A percentile compares a stretch with the other conserved stretches of the same genome.
Conservation (phyloP, 768 basidiomycete species). For the Imleria badia region DNA sequence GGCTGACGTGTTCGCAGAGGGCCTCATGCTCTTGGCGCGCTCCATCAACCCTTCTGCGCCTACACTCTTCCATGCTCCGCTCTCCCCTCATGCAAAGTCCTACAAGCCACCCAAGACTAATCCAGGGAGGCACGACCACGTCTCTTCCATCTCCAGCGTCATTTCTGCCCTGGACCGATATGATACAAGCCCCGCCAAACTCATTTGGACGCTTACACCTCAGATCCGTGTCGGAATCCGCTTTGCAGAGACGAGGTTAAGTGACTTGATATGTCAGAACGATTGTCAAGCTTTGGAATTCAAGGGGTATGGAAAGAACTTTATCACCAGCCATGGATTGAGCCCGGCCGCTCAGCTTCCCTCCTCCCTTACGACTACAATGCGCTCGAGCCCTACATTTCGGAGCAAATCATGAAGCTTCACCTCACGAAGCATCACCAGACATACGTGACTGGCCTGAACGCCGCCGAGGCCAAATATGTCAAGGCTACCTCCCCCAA, state of each 20-base stretch:
- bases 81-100: constrained; percentile 78
- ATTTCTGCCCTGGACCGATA: constrained; percentile 14
- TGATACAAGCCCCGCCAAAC: constrained; percentile 90
- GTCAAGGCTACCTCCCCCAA: constrained; percentile 65
- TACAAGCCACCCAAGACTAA: constrained; percentile 54
- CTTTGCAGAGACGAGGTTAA: constrained; percentile 94
- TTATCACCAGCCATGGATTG: constrained; percentile 92
- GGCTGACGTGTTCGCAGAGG: constrained; percentile 95
- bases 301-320: constrained; percentile 88
- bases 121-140: constrained; percentile 29
- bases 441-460: constrained; percentile 90
- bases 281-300: constrained; percentile 96
- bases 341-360: constrained; percentile 92
- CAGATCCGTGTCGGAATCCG: constrained; percentile 83
- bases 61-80: constrained; percentile 86
- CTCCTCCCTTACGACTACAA: constrained; percentile 74
- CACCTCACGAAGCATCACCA: constrained; percentile 97
- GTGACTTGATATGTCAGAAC: constrained; percentile 97
- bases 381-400: constrained; percentile 92
- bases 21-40: constrained; percentile 96
- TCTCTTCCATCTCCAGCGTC: constrained; percentile 33
- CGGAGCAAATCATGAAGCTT: constrained; percentile 86
- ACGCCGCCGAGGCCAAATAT: constrained; percentile 82
- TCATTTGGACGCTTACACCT: constrained; percentile 89
- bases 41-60: constrained; percentile 95